These are phyloP conservation scores for Porpolomopsis calyptriformis DNA, from an alignment of 768 basidiomycete species.

Conservation along the genomic window DNA sequence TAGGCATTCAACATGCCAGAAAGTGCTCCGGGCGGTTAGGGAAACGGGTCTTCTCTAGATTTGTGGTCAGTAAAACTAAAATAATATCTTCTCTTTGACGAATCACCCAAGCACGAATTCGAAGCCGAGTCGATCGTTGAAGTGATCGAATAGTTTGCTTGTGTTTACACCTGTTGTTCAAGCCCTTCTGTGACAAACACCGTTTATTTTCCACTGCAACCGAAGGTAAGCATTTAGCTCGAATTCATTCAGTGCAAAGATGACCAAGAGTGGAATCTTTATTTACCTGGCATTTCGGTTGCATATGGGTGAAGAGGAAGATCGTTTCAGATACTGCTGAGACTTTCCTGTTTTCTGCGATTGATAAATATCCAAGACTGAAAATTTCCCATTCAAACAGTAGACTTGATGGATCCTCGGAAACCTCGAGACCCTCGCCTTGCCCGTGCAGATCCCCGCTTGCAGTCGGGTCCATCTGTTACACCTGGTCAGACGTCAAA, in stretches of 20 bases:
- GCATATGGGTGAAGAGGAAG: constrained; percentile 67
- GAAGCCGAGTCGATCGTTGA: too few species aligned
- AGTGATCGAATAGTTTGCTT: too few species aligned
- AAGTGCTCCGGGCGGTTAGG: too few species aligned
- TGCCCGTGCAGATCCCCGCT: constrained; percentile 55
- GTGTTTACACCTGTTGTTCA: not conserved
- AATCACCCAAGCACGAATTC: too few species aligned
- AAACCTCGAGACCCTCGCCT: constrained; percentile 74
- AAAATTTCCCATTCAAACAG: not conserved
- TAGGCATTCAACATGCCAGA: too few species aligned
- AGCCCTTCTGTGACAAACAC: not conserved
- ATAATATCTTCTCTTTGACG: too few species aligned
- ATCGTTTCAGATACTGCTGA: constrained; percentile 96
- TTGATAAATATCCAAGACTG: too few species aligned
- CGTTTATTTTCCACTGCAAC: not conserved
- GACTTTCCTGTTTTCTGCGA: constrained; percentile 21
- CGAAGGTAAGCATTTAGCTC: constrained; percentile 6
- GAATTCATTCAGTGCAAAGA: constrained; percentile 27
- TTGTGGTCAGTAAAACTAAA: too few species aligned
- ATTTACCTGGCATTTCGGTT: constrained; percentile 47
- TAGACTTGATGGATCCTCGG: constrained; percentile 59
- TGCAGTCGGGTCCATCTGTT: constrained; percentile 38
- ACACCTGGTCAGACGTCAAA: constrained; percentile 23
- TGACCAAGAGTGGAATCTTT: constrained; percentile 93
- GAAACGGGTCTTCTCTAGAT: too few species aligned